Evolutionary conservation across 2,329 filamentous ascomycete species (phyloP).

Genomic region (Zasmidium cellare): DNA sequence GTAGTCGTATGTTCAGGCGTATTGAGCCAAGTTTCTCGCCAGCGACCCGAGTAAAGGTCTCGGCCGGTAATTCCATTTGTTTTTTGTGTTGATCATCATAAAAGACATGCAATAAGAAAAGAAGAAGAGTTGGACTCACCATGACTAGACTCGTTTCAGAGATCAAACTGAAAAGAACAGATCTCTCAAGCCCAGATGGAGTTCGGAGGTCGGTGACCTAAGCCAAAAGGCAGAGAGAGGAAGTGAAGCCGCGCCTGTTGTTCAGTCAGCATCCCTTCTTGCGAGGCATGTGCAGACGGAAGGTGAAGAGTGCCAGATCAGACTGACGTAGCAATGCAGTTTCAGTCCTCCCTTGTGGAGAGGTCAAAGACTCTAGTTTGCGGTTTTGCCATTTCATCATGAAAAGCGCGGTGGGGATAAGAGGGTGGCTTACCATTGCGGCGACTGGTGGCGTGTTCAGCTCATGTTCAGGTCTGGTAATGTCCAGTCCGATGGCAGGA

Average conservation of each 20-base stretch:
- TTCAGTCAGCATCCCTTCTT: neutral
- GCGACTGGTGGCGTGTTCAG: neutral
- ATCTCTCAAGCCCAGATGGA: too few relatives aligned
- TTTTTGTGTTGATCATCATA: slow-evolving; percentile 25
- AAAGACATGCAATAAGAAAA: neutral
- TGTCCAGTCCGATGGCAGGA: neutral
- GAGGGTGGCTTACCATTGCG: slow-evolving; percentile 15
- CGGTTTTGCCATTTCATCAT: slow-evolving; percentile 29
- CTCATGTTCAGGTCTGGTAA: neutral
- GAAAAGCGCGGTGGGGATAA: slow-evolving; percentile 1
- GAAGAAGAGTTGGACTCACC: neutral
- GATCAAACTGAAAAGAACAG: too few relatives aligned
- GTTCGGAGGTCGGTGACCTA: too few relatives aligned
- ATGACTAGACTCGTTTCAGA: neutral
- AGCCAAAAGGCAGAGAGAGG: neutral
- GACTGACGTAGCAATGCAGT: slow-evolving; percentile 31
- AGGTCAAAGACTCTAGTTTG: slow-evolving; percentile 32
- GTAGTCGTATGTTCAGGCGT: neutral
- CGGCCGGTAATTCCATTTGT: slow-evolving; percentile 31
- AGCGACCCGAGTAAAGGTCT: slow-evolving; percentile 18
- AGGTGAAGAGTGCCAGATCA: slow-evolving; percentile 10
- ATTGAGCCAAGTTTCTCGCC: slow-evolving; percentile 14
- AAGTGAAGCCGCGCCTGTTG: slow-evolving; percentile 2
- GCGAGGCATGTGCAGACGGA: neutral
- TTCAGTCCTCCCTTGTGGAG: slow-evolving; percentile 24